These are phyloP conservation scores for Suhomyces bokatorum DNA, from an alignment of 1,139 yeast species.

Conservation along the genomic window DNA sequence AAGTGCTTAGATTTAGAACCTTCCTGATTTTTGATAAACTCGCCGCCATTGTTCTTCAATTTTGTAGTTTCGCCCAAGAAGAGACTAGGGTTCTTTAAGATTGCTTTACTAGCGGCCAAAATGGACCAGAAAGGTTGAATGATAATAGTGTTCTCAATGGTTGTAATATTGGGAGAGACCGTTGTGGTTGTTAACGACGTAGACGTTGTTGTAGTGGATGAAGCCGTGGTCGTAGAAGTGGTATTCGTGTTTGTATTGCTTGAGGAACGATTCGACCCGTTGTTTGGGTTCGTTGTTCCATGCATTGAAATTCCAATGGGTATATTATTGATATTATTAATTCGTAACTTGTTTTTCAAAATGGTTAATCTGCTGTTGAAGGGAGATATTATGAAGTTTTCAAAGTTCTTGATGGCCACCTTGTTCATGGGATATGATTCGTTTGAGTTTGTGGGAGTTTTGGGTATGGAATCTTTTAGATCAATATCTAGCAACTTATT, in stretches of 20 bases:
- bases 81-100: constrained; percentile 45
- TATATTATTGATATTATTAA: constrained; percentile 8
- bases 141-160: constrained; percentile 32
- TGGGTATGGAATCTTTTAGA: constrained; percentile 10
- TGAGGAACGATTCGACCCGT: constrained; percentile 1
- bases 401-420: constrained; percentile 57
- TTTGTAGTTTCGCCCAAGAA: constrained; percentile 21
- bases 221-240: constrained; percentile 19
- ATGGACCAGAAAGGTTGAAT: constrained; percentile 71
- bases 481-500: constrained; percentile 16
- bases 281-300: neutral
- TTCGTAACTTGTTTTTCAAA: constrained; percentile 13
- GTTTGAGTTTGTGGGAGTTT: constrained; percentile 27
- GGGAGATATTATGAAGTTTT: constrained; percentile 49
- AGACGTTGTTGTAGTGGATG: constrained; percentile 15
- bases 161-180: constrained; percentile 26
- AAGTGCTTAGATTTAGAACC: constrained; percentile 10
- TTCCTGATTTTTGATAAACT: constrained; percentile 23
- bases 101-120: constrained; percentile 60
- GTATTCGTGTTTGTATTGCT: constrained; percentile 1
- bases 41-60: constrained; percentile 18
- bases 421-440: constrained; percentile 24
- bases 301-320: constrained; percentile 5
- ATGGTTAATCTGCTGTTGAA: constrained; percentile 30
- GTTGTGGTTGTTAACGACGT: constrained; percentile 17